Percentiles rank a stretch among this genome's conserved stretches.
phyloP scores from a whole-genome alignment of 2,329 filamentous ascomycete genomes.

The Fusarium sarcochroum region DNA sequence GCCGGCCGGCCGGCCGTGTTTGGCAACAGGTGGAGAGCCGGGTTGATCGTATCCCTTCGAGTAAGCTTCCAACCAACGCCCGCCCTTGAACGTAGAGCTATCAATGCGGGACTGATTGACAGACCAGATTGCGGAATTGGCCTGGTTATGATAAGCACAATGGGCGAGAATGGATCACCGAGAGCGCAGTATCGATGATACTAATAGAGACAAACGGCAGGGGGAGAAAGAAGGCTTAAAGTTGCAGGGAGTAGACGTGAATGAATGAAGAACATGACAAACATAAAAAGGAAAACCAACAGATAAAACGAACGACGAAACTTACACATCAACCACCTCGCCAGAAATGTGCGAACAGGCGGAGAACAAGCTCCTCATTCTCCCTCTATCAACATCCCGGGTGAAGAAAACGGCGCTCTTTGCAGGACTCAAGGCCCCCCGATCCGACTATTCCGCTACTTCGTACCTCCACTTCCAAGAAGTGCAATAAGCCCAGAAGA shows the following conservation, averaged over 20 bases:
- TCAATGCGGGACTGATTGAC: conserved; percentile 31
- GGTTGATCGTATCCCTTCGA: conserved; percentile 25
- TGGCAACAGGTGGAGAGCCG: conserved; percentile 31
- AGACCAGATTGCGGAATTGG: conserved; percentile 18
- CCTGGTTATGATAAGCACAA: conserved; percentile 30
- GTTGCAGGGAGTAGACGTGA: conserved; percentile 1
- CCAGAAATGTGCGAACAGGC: background rate
- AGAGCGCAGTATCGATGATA: conserved; percentile 9
- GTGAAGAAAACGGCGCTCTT: conserved; percentile 15
- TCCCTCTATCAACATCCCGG: conserved; percentile 1
- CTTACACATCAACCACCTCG: background rate
- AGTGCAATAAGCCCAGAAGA: conserved; percentile 21
- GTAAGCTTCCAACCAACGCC: conserved; percentile 27
- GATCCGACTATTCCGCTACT: conserved; percentile 19
- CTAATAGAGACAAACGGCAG: conserved; percentile 16
- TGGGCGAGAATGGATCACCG: conserved; percentile 28
- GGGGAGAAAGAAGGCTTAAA: background rate
- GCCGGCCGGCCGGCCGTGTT: conserved; percentile 32
- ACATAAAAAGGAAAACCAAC: background rate
- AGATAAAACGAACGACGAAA: conserved; percentile 4
- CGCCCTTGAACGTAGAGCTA: conserved; percentile 26
- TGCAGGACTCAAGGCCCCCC: conserved; percentile 16
- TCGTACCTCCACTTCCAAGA: conserved; percentile 29
- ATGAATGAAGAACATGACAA: background rate
- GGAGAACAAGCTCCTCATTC: conserved; percentile 12